A percentile compares a stretch with the other conserved stretches of the same genome.
Evolutionary conservation across 1,284 basidiomycete species (phyloP).

Genomic region (Phaffia rhodozyma): DNA sequence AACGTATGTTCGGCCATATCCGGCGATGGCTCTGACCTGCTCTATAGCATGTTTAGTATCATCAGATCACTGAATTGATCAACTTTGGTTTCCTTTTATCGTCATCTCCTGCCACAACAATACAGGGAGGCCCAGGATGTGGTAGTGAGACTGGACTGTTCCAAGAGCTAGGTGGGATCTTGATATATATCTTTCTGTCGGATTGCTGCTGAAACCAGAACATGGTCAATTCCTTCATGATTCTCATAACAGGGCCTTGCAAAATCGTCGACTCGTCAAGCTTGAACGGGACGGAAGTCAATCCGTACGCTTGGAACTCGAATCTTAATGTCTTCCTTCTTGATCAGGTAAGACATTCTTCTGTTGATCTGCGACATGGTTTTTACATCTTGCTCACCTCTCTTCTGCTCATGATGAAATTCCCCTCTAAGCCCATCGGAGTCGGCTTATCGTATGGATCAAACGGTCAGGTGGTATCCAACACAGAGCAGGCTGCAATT

Average conservation of each 20-base stretch:
- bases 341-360: constrained; percentile 42
- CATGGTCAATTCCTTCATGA: constrained; percentile 15
- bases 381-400: background rate
- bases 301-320: constrained; percentile 39
- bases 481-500: constrained; percentile 56
- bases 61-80: background rate
- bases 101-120: background rate
- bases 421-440: constrained; percentile 39
- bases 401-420: background rate
- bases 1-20: constrained; percentile 20
- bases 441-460: constrained; percentile 62
- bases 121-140: constrained; percentile 34
- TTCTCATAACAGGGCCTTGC: constrained; percentile 31
- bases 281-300: constrained; percentile 36
- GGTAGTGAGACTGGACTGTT: constrained; percentile 39
- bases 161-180: constrained; percentile 39
- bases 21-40: background rate
- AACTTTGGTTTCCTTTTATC: background rate
- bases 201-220: background rate
- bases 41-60: background rate
- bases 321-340: constrained; percentile 59
- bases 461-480: constrained; percentile 50
- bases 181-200: constrained; percentile 10
- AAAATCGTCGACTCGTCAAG: constrained; percentile 29
- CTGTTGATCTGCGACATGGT: background rate